A percentile compares a stretch with the other conserved stretches of the same genome.
These are phyloP conservation scores for Tieghemiomyces parasiticus DNA, from an alignment of 192 early-diverging fungal genomes.

Conservation along the genomic window DNA sequence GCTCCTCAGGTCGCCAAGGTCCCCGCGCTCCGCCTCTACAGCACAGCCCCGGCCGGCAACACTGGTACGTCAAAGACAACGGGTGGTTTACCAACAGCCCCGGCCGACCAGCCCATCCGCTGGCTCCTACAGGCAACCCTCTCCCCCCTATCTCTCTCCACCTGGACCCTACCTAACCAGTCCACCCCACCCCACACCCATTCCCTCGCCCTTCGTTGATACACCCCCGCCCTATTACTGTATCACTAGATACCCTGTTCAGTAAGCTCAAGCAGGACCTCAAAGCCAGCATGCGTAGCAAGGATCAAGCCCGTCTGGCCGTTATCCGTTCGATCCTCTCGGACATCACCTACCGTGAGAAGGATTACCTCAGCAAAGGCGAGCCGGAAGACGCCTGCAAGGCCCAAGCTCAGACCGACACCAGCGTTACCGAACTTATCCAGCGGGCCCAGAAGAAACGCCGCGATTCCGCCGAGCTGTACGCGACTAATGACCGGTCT, in stretches of 20 bases:
- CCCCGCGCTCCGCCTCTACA: too few relatives aligned
- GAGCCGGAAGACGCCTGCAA: not conserved
- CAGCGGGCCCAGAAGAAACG: slow-evolving; percentile 73
- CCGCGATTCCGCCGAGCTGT: slow-evolving; percentile 56
- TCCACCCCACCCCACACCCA: too few relatives aligned
- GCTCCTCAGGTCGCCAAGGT: too few relatives aligned
- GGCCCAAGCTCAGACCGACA: slow-evolving; percentile 26
- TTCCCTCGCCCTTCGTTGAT: too few relatives aligned
- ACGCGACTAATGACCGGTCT: slow-evolving; percentile 40
- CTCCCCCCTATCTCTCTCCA: too few relatives aligned
- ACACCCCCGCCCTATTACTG: too few relatives aligned
- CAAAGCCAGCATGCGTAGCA: slow-evolving; percentile 64
- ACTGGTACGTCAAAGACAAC: too few relatives aligned
- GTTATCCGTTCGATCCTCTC: slow-evolving; percentile 64
- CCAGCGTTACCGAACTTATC: slow-evolving; percentile 45
- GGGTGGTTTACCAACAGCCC: too few relatives aligned
- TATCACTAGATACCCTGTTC: not conserved
- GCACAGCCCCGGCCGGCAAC: too few relatives aligned
- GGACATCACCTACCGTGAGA: slow-evolving; percentile 64
- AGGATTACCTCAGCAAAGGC: slow-evolving; percentile 22
- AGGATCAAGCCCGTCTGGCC: slow-evolving; percentile 40
- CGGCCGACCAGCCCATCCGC: too few relatives aligned
- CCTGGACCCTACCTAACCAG: too few relatives aligned
- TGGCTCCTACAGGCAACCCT: too few relatives aligned
- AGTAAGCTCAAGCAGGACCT: slow-evolving; percentile 53